phyloP scores from a whole-genome alignment of 345 rosid genomes.

The Citropsis articulata region DNA sequence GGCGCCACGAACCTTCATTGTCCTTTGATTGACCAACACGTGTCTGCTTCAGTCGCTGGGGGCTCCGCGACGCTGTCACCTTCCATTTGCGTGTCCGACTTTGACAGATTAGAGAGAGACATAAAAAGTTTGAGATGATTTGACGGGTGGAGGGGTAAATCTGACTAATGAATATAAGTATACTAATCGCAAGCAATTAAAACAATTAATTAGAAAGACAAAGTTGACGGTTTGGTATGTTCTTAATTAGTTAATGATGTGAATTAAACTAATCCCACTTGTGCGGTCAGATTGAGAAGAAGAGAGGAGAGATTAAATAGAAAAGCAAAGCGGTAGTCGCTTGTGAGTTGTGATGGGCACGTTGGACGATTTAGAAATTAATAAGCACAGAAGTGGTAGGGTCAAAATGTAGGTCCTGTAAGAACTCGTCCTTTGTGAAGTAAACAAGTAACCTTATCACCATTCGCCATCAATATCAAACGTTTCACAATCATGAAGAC shows the following conservation, averaged over 20 bases:
- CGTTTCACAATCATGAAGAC: background rate
- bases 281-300: background rate
- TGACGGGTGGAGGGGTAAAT: too few species aligned
- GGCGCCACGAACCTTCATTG: background rate
- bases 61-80: slow-evolving; percentile 7
- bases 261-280: slow-evolving; percentile 17
- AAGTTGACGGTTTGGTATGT: slow-evolving; percentile 16
- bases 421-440: background rate
- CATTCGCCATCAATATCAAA: slow-evolving; percentile 13
- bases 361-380: slow-evolving; percentile 27
- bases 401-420: background rate
- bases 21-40: slow-evolving; percentile 18
- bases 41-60: background rate
- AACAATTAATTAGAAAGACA: background rate
- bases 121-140: background rate
- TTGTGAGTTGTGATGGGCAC: slow-evolving; percentile 17
- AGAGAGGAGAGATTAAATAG: background rate
- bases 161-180: background rate
- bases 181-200: background rate
- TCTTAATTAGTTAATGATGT: background rate
- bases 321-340: background rate
- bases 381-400: slow-evolving; percentile 10
- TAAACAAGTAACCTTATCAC: slow-evolving; percentile 21
- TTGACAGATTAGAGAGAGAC: background rate
- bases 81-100: slow-evolving; percentile 17